Evolutionary conservation across 129 eudicot species (phyloP).

Genomic region (Pulicaria dysenterica): DNA sequence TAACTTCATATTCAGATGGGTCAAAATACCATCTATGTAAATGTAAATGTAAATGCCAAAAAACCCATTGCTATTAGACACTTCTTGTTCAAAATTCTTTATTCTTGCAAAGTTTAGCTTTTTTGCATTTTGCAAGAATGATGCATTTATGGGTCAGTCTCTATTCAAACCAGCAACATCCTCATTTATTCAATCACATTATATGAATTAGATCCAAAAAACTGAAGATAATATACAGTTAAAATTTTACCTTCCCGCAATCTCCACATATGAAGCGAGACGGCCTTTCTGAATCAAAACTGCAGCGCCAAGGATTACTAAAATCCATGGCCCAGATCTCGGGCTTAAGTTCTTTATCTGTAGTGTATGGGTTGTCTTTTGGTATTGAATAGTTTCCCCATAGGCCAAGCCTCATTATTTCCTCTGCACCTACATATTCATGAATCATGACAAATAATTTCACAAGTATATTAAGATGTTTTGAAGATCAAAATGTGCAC

Average conservation of each 20-base stretch:
- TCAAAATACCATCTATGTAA: too few species aligned
- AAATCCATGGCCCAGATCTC: constrained; percentile 84
- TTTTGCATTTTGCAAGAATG: too few species aligned
- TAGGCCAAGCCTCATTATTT: constrained; percentile 43
- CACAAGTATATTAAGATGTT: neutral
- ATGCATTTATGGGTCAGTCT: too few species aligned
- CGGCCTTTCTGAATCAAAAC: constrained; percentile 69
- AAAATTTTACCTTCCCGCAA: constrained; percentile 54
- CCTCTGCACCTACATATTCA: constrained; percentile 49
- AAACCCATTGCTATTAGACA: too few species aligned
- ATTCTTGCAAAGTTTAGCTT: too few species aligned
- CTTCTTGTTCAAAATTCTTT: too few species aligned
- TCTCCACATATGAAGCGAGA: constrained; percentile 72
- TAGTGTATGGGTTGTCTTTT: constrained; percentile 64
- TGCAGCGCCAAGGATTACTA: constrained; percentile 83
- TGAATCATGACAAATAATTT: constrained; percentile 1
- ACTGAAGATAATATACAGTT: neutral
- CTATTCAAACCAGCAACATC: too few species aligned
- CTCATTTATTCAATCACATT: too few species aligned
- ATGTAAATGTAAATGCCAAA: too few species aligned
- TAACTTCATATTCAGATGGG: too few species aligned
- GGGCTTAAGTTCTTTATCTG: constrained; percentile 47
- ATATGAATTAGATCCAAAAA: too few species aligned
- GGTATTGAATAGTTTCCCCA: constrained; percentile 92
- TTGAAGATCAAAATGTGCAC: neutral